These are phyloP conservation scores for Nicotiana noctiflora DNA, from an alignment of 257 asterid genomes.

Conservation along the genomic window DNA sequence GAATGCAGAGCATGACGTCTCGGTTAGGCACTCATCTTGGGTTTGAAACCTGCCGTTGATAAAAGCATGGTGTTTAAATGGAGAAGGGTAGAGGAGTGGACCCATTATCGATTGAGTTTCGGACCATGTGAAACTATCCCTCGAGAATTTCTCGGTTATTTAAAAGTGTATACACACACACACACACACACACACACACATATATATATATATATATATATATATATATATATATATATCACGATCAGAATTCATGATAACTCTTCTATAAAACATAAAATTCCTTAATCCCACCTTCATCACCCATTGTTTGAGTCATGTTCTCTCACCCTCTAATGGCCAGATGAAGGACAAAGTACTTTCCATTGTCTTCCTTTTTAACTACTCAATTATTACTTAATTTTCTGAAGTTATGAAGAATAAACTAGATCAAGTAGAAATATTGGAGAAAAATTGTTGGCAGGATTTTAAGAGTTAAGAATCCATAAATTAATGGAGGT, in stretches of 20 bases:
- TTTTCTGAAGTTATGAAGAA: not conserved
- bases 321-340: not conserved
- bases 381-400: not conserved
- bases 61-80: not conserved
- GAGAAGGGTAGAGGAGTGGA: not conserved
- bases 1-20: not conserved
- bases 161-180: not conserved
- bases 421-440: not conserved
- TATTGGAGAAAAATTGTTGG: not conserved
- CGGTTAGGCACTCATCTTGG: not conserved
- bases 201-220: no score
- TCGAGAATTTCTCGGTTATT: not conserved
- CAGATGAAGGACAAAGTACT: not conserved
- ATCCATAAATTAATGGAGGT: not conserved
- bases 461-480: slow-evolving; percentile 3
- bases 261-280: not conserved
- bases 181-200: not conserved
- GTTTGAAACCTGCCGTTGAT: not conserved
- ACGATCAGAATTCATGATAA: not conserved
- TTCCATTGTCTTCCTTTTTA: not conserved
- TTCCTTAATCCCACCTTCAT: not conserved
- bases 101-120: not conserved
- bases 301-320: not conserved
- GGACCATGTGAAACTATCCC: not conserved
- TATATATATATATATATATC: no score